phyloP scores from a whole-genome alignment of 441 rosid species.

The Populus tomentosa region DNA sequence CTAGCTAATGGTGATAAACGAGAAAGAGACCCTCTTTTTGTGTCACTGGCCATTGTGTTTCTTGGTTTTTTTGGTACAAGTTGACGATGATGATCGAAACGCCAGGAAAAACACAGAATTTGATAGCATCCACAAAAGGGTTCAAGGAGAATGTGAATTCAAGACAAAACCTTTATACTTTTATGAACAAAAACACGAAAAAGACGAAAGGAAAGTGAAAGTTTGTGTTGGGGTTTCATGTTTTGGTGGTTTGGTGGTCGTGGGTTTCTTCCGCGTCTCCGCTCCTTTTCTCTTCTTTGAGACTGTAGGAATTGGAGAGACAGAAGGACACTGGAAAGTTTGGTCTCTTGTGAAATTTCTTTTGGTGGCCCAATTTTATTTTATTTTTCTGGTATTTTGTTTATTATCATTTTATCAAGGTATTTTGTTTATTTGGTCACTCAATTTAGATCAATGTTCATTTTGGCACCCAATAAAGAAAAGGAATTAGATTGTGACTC shows the following conservation, averaged over 20 bases:
- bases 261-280: neutral
- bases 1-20: constrained; percentile 40
- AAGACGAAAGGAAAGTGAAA: neutral
- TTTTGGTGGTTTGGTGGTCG: neutral
- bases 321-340: neutral
- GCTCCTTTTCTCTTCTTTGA: neutral
- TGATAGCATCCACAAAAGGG: neutral
- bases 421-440: neutral
- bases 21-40: constrained; percentile 12
- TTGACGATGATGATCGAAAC: neutral
- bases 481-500: too few relatives aligned
- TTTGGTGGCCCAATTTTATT: neutral
- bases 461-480: too few relatives aligned
- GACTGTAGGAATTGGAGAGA: neutral
- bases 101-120: neutral
- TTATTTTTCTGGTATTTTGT: too few relatives aligned
- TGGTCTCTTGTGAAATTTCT: neutral
- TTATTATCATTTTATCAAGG: too few relatives aligned
- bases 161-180: neutral
- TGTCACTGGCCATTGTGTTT: neutral
- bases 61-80: neutral
- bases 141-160: neutral
- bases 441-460: neutral
- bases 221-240: neutral
- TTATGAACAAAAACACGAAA: neutral